Conservation (phyloP, 805 yeast species). For the Lipomyces yamanashiensis region DNA sequence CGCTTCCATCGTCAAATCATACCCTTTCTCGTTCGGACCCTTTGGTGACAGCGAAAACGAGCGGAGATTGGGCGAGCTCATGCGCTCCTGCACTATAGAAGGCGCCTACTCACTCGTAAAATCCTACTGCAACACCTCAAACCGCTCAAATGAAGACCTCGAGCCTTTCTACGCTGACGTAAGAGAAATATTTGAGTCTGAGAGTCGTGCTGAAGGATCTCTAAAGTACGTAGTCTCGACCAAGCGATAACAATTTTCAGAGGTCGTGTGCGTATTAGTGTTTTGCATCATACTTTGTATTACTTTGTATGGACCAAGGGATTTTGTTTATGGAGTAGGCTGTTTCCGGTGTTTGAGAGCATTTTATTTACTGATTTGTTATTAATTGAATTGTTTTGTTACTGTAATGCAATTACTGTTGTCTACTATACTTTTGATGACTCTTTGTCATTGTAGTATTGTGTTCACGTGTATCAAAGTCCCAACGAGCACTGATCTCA, state of each 20-base stretch:
- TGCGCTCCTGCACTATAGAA: conserved; percentile 10
- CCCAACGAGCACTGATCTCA: not conserved
- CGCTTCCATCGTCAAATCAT: conserved; percentile 5
- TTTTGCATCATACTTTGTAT: not conserved
- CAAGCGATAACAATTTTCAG: not conserved
- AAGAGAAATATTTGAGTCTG: not conserved
- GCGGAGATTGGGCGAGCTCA: conserved; percentile 20
- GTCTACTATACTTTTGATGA: too few species aligned
- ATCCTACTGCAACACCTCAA: not conserved
- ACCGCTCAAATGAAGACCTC: not conserved
- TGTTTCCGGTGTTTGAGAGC: not conserved
- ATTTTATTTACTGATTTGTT: too few species aligned
- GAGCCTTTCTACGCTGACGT: conserved; percentile 1
- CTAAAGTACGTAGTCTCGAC: conserved; percentile 10
- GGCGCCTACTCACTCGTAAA: not conserved
- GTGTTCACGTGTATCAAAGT: not conserved
- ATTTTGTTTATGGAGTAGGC: not conserved
- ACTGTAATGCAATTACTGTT: too few species aligned
- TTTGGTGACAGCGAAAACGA: conserved; percentile 11
- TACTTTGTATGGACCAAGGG: not conserved
- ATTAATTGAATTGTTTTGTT: too few species aligned
- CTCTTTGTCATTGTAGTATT: not conserved
- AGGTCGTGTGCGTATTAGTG: not conserved
- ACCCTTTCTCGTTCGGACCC: conserved; percentile 19
- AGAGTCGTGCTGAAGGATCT: not conserved